Evolutionary conservation across 257 asterid genomes (phyloP), one percentile per base, ranked within the genome.

Genomic region (Nicotiana tomentosiformis): DNA sequence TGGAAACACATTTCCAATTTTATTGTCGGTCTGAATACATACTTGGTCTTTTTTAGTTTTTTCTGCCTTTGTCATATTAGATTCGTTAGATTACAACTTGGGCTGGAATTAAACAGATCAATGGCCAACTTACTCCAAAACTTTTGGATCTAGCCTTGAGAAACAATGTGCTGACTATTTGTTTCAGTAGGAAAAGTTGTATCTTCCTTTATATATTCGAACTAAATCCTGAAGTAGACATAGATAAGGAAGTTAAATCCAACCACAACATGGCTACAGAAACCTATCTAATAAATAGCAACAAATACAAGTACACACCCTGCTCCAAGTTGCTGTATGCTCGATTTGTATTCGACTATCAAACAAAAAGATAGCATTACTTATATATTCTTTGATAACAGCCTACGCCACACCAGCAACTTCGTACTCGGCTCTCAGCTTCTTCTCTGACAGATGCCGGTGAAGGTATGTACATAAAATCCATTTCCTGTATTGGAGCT

Each of bases 371-470:
- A 68, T 26, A 26, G 15, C 35, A 15, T 60, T 30, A 18, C 57
- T 72, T 46, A 60, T 72, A 20, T 67, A 6, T 29, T 20, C 57
- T 49, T 35, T 49, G 72, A 39, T 80, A 5, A 51, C 89, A 93
- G 98, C 98, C 97, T 8, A 88, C 95, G 17, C 96, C 93, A 7
- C 96, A 94, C 83, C 93, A 88, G n/a, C 97, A 90, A 84, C 80
- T 84, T 62, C 93, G 93, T 57, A 65, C 93, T 49, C 85, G 88
- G n/a, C 91, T 91, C 77, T 90, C 97, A 18, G 88, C 88, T 43
- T 90, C 92, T 83, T 15, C 57, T 51, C 80, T 76, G 29, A 76
- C 46, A 26, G 80, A 76, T 26, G 90, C 93, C 7, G 88, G 74
- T 49, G 93, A 89, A 91, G 96, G 96, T 91, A 83, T 67, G 35